Evolutionary conservation across 2,329 filamentous ascomycete genomes (phyloP).

Genomic region (Beauveria australis): DNA sequence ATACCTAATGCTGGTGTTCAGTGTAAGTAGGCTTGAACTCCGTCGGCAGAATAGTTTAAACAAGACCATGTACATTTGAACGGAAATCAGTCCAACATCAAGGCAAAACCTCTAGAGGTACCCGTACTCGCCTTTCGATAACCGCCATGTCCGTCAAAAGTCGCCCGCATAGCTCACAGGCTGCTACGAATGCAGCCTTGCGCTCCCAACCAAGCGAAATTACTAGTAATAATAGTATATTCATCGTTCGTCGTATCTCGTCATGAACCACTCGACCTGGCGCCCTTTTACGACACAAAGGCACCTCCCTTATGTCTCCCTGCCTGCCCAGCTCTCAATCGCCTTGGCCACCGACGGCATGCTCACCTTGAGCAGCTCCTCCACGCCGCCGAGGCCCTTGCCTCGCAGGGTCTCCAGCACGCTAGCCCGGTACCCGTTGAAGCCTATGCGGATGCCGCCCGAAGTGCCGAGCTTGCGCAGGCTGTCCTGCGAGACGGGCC

Average conservation of each 20-base stretch:
- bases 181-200: background rate
- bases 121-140: no score
- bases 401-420: constrained; percentile 60
- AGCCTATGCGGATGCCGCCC: constrained; percentile 59
- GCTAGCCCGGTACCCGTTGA: constrained; percentile 68
- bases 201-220: no score
- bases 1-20: no score
- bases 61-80: no score
- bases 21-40: no score
- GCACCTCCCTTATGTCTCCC: background rate
- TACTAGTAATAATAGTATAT: background rate
- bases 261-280: background rate
- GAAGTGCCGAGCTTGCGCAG: constrained; percentile 53
- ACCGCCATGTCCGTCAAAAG: no score
- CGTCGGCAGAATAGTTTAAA: no score
- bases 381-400: constrained; percentile 57
- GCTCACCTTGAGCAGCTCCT: constrained; percentile 68
- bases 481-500: constrained; percentile 62
- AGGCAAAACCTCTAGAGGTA: no score
- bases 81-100: no score
- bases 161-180: no score
- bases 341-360: constrained; percentile 64
- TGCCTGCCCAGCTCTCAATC: constrained; percentile 15
- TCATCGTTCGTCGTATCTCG: background rate
- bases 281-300: background rate